These are phyloP conservation scores for Neurospora sp. DNA, from an alignment of 495 filamentous ascomycete species.

Conservation along the genomic window DNA sequence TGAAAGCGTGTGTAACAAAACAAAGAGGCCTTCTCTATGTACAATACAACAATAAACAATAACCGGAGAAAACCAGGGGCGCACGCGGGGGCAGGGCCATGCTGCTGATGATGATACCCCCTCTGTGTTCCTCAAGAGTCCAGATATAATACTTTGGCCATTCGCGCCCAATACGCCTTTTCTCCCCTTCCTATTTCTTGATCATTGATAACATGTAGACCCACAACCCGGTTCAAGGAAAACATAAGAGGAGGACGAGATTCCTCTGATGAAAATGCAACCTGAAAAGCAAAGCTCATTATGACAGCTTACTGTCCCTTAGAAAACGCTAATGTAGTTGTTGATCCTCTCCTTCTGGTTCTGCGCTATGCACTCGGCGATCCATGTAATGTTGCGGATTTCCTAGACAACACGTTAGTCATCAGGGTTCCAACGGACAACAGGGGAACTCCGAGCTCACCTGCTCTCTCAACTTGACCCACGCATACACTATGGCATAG, in stretches of 20 bases:
- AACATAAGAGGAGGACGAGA: not conserved
- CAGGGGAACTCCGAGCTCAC: slow-evolving; percentile 38
- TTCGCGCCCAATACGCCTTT: not conserved
- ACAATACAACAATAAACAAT: slow-evolving; percentile 22
- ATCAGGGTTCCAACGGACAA: not conserved
- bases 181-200: not conserved
- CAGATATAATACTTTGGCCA: slow-evolving; percentile 1
- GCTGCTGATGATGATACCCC: slow-evolving; percentile 1
- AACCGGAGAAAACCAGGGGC: slow-evolving; percentile 5
- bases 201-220: not conserved
- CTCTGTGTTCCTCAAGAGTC: not conserved
- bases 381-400: slow-evolving; percentile 99
- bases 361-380: slow-evolving; percentile 98
- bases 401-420: slow-evolving; percentile 48
- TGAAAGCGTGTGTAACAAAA: not conserved
- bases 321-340: slow-evolving; percentile 97
- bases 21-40: slow-evolving; percentile 23
- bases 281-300: slow-evolving; percentile 1
- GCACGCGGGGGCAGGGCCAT: not conserved
- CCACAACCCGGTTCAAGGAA: not conserved
- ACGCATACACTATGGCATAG: slow-evolving; percentile 88
- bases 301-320: slow-evolving; percentile 6
- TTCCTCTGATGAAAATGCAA: slow-evolving; percentile 8
- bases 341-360: slow-evolving; percentile 98
- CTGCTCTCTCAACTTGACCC: slow-evolving; percentile 97